Base-by-base conservation (phyloP, 2,329 filamentous ascomycete genomes). In the Uncinocarpus reesii region DNA sequence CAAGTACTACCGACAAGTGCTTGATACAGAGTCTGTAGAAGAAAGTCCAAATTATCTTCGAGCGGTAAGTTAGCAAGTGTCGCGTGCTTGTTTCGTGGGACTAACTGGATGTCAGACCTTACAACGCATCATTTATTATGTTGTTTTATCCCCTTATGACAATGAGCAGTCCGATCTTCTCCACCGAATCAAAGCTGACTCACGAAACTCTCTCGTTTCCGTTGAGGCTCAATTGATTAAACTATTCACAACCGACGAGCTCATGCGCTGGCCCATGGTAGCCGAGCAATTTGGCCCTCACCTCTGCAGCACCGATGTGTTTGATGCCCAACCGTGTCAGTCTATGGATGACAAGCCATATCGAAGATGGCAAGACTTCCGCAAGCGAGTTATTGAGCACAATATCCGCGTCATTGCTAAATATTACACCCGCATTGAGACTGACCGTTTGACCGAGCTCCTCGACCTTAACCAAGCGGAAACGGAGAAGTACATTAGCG, bases 361-460 rank as follows among this genome's bases (percentile, higher is more conserved):
- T 67, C 79, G 83, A 67, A 79, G 92, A 65, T 98, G 90, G 88
- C 78, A 92, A 63, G 92, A 95, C 64, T 74, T 98, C 55, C 86
- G 92, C 61, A 96, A 96, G 77, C 88, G 92, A 46, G 92, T 98
- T 53, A 98, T 98, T 60, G 92, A 98, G 73, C 92, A 98, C 73
- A 98, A 98, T 57, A 90, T 98, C 46, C 86, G 92, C 45, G 92
- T 98, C 1, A 80, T 98, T 31, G 92, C 92, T 59, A 95, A 95
- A 70, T 98, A 98, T 76, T 98, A 98, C 73, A 98, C 92, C 18
- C 86, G 92, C 58, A 94, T 98, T 63, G 83, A 87, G 65, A 92
- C 95, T 77, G 80, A 82, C 55, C 86, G 92, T 28, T 75, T 98
- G 53, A 95, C 88, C 6, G 78, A 92, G 66, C 79, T 98, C 24